Percentiles rank a stretch among this genome's conserved stretches.
These are phyloP conservation scores for Cyclotella baltica DNA, from an alignment of 108 stramenopile genomes.

Conservation along the genomic window DNA sequence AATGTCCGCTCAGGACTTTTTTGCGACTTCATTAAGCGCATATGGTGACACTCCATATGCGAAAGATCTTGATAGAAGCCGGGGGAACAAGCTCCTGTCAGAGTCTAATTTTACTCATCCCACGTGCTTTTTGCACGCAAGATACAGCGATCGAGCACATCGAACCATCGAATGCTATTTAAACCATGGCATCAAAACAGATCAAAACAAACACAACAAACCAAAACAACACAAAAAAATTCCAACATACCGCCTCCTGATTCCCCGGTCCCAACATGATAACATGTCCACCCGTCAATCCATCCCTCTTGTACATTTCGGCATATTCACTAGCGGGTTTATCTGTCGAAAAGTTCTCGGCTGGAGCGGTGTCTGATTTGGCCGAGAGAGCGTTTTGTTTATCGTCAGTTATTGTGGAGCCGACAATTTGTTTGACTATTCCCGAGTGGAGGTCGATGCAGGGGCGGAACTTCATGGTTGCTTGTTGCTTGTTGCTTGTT, in stretches of 20 bases:
- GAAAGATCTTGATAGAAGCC: too few relatives aligned
- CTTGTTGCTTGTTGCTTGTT: not conserved
- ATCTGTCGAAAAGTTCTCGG: slow-evolving; percentile 91
- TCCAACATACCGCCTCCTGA: slow-evolving; percentile 71
- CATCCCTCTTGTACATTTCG: slow-evolving; percentile 82
- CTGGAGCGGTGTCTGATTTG: slow-evolving; percentile 4
- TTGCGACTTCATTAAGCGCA: too few relatives aligned
- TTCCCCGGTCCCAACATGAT: slow-evolving; percentile 97
- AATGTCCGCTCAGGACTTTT: too few relatives aligned
- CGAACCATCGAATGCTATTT: too few relatives aligned
- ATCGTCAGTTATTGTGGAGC: slow-evolving; percentile 82
- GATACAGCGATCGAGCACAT: too few relatives aligned
- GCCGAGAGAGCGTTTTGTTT: slow-evolving; percentile 27
- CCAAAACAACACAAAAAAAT: not conserved
- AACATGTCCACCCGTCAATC: slow-evolving; percentile 94
- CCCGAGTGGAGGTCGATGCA: slow-evolving; percentile 98
- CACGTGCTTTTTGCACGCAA: too few relatives aligned
- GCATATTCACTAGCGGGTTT: slow-evolving; percentile 75
- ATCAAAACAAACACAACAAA: slow-evolving; percentile 4
- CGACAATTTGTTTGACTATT: slow-evolving; percentile 99
- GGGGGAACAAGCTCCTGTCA: too few relatives aligned
- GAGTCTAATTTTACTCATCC: too few relatives aligned
- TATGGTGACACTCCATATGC: too few relatives aligned
- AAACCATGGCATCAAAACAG: not conserved
- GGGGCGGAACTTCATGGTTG: slow-evolving; percentile 95